phyloP scores from a whole-genome alignment of 768 basidiomycete species.

The Phaeotremella fagi region DNA sequence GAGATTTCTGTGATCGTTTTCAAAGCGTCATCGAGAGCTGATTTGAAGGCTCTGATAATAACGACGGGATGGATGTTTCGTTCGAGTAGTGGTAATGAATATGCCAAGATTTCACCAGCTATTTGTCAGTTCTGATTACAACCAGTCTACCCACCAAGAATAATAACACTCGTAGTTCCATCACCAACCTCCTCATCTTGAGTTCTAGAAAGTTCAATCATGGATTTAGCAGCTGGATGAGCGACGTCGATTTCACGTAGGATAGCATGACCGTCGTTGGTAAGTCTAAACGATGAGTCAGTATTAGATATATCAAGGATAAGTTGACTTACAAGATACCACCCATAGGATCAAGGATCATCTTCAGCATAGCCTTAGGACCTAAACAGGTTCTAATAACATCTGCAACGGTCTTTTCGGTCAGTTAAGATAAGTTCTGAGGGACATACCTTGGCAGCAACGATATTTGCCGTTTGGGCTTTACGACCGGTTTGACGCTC shows the following conservation, averaged over 20 bases:
- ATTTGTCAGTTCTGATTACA: too few relatives aligned
- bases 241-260: constrained; percentile 97
- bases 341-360: constrained; percentile 99
- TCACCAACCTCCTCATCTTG: constrained; percentile 99
- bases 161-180: constrained; percentile 97
- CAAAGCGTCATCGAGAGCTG: constrained; percentile 86
- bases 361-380: constrained; percentile 97
- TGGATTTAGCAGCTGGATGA: constrained; percentile 97
- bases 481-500: constrained; percentile 91
- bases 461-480: constrained; percentile 95
- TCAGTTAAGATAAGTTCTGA: too few relatives aligned
- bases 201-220: constrained; percentile 96
- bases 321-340: constrained; percentile 70
- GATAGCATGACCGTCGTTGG: constrained; percentile 99
- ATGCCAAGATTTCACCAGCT: constrained; percentile 96
- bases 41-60: constrained; percentile 97
- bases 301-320: neutral
- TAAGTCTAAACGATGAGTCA: constrained; percentile 58
- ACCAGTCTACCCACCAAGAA: constrained; percentile 65
- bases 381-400: constrained; percentile 96
- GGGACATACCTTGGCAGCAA: constrained; percentile 77
- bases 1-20: constrained; percentile 83
- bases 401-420: constrained; percentile 84
- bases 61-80: constrained; percentile 98
- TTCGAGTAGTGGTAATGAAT: constrained; percentile 86